Percentiles rank a stretch among this genome's conserved stretches.
Evolutionary conservation across 2,329 filamentous ascomycete genomes (phyloP).

Genomic region (Trichoderma harzianum): DNA sequence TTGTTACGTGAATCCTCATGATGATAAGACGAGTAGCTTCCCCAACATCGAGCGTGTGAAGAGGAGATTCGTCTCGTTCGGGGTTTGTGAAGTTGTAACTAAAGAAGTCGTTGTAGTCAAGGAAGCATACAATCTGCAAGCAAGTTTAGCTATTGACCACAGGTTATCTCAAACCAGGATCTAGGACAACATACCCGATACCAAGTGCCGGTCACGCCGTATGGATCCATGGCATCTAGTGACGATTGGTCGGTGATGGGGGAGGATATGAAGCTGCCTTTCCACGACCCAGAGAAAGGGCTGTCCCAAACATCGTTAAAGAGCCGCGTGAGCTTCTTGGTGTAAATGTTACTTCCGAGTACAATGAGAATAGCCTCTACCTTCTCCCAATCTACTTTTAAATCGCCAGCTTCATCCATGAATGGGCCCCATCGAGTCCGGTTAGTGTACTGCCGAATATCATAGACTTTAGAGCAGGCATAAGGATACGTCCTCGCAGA

Average conservation of each 20-base stretch:
- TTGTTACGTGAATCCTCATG: conserved; percentile 62
- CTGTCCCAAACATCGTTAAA: conserved; percentile 52
- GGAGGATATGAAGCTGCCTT: conserved; percentile 45
- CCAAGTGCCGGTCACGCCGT: conserved; percentile 68
- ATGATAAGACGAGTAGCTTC: conserved; percentile 70
- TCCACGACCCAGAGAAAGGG: conserved; percentile 55
- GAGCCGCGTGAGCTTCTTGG: conserved; percentile 45
- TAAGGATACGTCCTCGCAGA: conserved; percentile 50
- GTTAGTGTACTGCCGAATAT: conserved; percentile 64
- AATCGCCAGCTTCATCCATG: conserved; percentile 56
- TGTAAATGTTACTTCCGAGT: conserved; percentile 58
- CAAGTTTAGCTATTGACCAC: conserved; percentile 22
- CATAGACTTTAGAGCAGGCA: conserved; percentile 69
- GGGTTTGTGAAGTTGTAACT: conserved; percentile 62
- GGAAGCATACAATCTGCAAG: conserved; percentile 43
- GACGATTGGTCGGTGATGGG: conserved; percentile 35
- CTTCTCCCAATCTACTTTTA: conserved; percentile 72
- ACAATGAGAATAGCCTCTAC: conserved; percentile 71
- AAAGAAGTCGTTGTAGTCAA: conserved; percentile 71
- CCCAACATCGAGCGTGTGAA: conserved; percentile 54
- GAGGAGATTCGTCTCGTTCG: conserved; percentile 41
- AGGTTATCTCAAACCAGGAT: neutral
- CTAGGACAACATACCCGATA: conserved; percentile 49
- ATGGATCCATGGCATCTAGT: conserved; percentile 61
- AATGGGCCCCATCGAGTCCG: conserved; percentile 70